A percentile compares a stretch with the other conserved stretches of the same genome.
phyloP scores from a whole-genome alignment of 768 basidiomycete genomes.

The Naganishia antarctica region DNA sequence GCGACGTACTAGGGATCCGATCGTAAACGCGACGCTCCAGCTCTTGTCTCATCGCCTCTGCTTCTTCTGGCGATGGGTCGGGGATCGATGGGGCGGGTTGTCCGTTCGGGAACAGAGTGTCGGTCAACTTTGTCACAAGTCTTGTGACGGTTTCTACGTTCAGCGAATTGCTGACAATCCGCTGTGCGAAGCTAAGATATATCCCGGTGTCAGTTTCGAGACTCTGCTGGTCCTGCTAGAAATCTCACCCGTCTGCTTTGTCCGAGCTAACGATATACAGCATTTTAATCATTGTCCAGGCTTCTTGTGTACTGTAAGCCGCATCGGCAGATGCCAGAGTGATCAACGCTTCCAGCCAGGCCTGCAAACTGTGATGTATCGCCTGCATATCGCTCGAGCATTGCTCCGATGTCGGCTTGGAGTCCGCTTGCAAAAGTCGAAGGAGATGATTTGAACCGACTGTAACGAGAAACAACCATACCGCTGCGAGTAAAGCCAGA shows the following conservation, averaged over 20 bases:
- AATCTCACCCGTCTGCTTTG: constrained; percentile 17
- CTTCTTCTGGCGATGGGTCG: constrained; percentile 75
- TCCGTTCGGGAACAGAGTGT: constrained; percentile 74
- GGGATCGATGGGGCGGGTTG: constrained; percentile 69
- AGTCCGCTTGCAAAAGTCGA: background rate
- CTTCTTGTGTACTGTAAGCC: background rate
- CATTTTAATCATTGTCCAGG: background rate
- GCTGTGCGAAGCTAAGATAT: background rate
- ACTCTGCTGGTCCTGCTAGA: no score
- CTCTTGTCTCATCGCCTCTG: constrained; percentile 55
- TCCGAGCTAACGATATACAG: background rate
- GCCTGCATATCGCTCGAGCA: background rate
- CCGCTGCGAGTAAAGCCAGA: background rate
- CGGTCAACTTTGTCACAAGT: constrained; percentile 58
- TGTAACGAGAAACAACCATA: background rate
- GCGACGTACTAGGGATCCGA: constrained; percentile 2
- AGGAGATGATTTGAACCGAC: background rate
- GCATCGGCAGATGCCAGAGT: background rate
- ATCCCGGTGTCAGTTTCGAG: background rate
- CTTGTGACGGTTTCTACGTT: background rate
- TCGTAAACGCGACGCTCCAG: constrained; percentile 4
- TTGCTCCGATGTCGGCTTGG: background rate
- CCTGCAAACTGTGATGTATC: background rate
- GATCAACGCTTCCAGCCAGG: background rate
- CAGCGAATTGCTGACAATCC: background rate